These are phyloP conservation scores for Sugiyamaella paludigena DNA, from an alignment of 1,139 yeast species.

Conservation along the genomic window DNA sequence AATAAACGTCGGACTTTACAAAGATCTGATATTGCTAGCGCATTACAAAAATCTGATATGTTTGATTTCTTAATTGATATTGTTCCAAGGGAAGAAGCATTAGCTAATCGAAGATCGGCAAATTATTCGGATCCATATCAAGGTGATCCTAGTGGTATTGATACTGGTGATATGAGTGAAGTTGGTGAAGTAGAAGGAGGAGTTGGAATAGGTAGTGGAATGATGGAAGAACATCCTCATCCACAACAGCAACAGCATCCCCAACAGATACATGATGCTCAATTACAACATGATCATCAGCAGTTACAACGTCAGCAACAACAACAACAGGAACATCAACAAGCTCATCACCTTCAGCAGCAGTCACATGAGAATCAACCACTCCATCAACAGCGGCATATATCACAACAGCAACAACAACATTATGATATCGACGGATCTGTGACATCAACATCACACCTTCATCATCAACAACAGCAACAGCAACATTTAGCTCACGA, in stretches of 20 bases:
- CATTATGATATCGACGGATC: not conserved
- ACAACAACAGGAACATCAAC: constrained; percentile 14
- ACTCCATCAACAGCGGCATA: constrained; percentile 7
- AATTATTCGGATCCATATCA: constrained; percentile 7
- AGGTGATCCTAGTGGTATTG: not conserved
- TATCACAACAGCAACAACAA: constrained; percentile 12
- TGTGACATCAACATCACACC: constrained; percentile 1
- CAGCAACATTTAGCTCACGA: not conserved
- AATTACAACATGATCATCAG: constrained; percentile 6
- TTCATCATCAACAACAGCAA: constrained; percentile 12
- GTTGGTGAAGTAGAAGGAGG: not conserved
- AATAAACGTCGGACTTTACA: constrained; percentile 91
- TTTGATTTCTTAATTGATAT: constrained; percentile 94
- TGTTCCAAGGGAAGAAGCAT: constrained; percentile 66
- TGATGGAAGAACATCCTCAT: no score
- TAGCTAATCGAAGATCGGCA: constrained; percentile 12
- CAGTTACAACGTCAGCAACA: constrained; percentile 12
- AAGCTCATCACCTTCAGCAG: constrained; percentile 14
- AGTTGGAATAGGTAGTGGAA: no score
- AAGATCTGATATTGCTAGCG: constrained; percentile 92
- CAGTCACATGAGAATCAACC: constrained; percentile 8
- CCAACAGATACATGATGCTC: not conserved
- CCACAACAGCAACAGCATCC: no score
- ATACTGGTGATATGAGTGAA: constrained; percentile 1
- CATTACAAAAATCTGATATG: constrained; percentile 92